Base-by-base conservation (phyloP, 2,329 filamentous ascomycete genomes). In the Sclerotinia borealis region DNA sequence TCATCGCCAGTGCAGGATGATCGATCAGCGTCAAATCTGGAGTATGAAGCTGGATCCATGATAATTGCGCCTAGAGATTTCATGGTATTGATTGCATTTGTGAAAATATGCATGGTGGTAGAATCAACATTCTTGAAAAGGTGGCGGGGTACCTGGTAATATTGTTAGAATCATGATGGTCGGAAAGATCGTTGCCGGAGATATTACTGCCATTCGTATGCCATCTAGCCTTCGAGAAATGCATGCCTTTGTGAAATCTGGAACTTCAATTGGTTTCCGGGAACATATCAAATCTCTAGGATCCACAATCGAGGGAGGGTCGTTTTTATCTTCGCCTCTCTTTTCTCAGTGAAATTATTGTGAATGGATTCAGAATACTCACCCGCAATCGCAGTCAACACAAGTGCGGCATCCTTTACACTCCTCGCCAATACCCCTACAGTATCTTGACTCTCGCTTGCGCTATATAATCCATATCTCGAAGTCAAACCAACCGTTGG, bases 11-110 rank as follows among this genome's bases (percentile, higher is more conserved):
- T 49, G n/a, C 31, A 43, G 3, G 54, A 51, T 27, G 36, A 50
- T 48, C 54, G 51, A 52, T 63, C 87, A 86, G 68, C 88, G 13
- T 1, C 81, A 70, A 0, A 67, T 73, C 34, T 77, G 76, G 64
- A 77, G 78, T 1, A 86, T 86, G 34, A 85, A 86, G 0, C 86
- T 89, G 71, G 86, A 85, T 69, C 87, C 85, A 73, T 90, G 85
- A 4, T 78, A 75, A 0, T 71, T n/a, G 66, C 88, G 85, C 61
- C 61, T 50, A 63, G 27, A 7, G 6, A 36, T 43, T 25, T 59
- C 19, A 63, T 34, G 19, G 19, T n/a, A 3, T 59, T 34, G 43
- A 63, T 34, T 31, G 61, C 61, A 4, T 59, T 27, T n/a, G 37
- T 22, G 22, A 63, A 56, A 6, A 48, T 22, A 11, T 41, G 25